Evolutionary conservation across 495 filamentous ascomycete species (phyloP).

Genomic region (Bacidia rubella): DNA sequence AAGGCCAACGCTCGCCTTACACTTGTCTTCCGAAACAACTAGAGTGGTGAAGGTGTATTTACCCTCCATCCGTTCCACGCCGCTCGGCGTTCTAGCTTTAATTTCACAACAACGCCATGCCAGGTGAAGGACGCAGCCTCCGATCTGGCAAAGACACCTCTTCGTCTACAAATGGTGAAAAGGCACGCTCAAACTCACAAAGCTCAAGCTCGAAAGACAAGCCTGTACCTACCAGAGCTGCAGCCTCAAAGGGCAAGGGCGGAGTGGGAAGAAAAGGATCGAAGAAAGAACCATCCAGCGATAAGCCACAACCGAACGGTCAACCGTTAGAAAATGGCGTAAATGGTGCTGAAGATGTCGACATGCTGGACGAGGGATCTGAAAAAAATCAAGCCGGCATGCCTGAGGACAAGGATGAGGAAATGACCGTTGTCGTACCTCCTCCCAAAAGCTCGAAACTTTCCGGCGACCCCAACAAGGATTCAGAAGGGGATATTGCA

Average conservation of each 20-base stretch:
- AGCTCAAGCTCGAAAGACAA: slow-evolving; percentile 40
- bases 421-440: slow-evolving; percentile 80
- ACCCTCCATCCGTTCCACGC: slow-evolving; percentile 1
- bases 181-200: slow-evolving; percentile 37
- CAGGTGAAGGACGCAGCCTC: slow-evolving; percentile 42
- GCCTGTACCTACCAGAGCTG: slow-evolving; percentile 26
- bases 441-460: slow-evolving; percentile 60
- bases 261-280: slow-evolving; percentile 31
- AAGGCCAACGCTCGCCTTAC: too few species aligned
- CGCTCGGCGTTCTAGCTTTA: slow-evolving; percentile 10
- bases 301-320: slow-evolving; percentile 59
- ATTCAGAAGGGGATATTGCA: slow-evolving; percentile 57
- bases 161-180: slow-evolving; percentile 45
- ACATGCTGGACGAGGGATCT: slow-evolving; percentile 67
- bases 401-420: slow-evolving; percentile 62
- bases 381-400: slow-evolving; percentile 40
- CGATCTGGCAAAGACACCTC: slow-evolving; percentile 45
- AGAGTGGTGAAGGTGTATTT: background rate
- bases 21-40: too few species aligned
- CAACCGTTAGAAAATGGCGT: slow-evolving; percentile 63
- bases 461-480: slow-evolving; percentile 41
- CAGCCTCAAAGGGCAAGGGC: slow-evolving; percentile 36
- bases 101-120: slow-evolving; percentile 25
- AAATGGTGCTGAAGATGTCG: slow-evolving; percentile 63
- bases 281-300: slow-evolving; percentile 38